phyloP scores from a whole-genome alignment of 1,139 yeast genomes.

The Pichia sp. region DNA sequence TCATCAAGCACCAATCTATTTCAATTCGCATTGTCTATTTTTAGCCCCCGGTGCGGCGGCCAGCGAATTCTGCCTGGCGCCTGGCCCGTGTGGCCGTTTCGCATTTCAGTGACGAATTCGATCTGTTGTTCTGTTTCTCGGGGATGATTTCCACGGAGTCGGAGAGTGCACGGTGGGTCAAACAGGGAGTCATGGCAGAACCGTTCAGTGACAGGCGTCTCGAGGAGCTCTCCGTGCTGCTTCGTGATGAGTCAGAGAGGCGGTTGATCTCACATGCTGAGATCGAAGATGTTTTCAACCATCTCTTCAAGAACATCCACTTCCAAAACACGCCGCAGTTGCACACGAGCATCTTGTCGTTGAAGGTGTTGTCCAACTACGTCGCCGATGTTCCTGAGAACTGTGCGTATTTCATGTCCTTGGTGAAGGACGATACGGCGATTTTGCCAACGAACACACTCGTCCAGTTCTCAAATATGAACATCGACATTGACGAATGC shows the following conservation, averaged over 20 bases:
- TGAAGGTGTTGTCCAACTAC: constrained; percentile 23
- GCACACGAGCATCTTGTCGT: neutral
- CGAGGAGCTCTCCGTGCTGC: constrained; percentile 13
- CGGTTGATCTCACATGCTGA: constrained; percentile 1
- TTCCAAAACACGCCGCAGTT: neutral
- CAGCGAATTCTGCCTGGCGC: too few species aligned
- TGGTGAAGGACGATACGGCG: neutral
- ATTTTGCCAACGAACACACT: neutral
- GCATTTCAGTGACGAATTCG: too few species aligned
- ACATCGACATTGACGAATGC: neutral
- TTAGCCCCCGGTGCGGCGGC: too few species aligned
- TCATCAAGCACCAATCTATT: too few species aligned
- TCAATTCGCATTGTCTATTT: too few species aligned
- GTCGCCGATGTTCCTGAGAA: constrained; percentile 25
- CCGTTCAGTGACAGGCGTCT: constrained; percentile 1
- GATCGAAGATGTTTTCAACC: constrained; percentile 11
- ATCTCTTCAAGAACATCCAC: neutral
- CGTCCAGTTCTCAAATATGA: neutral
- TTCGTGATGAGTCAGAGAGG: constrained; percentile 13
- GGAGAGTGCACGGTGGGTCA: too few species aligned
- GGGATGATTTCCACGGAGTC: too few species aligned
- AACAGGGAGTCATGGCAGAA: neutral
- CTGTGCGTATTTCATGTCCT: constrained; percentile 5
- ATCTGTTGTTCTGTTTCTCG: too few species aligned
- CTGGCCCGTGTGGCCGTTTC: too few species aligned